Evolutionary conservation across 2,329 filamentous ascomycete species (phyloP), one percentile per base, ranked within the genome.

Genomic region (Apiospora pterosperma): DNA sequence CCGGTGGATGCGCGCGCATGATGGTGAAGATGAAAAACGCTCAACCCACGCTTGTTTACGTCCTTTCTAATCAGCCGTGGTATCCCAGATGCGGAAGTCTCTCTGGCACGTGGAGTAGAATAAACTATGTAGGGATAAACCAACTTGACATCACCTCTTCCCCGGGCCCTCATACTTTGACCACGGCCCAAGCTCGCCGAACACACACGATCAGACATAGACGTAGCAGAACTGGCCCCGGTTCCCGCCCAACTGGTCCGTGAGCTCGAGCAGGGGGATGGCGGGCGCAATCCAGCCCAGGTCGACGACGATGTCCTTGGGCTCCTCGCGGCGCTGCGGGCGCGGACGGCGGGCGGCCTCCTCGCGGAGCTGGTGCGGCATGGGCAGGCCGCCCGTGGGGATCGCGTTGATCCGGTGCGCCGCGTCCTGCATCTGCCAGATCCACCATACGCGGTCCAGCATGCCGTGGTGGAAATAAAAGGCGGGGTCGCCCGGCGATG

Each of bases 401-500:
- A 61, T 41, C 23, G 36, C 59, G 23, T 38, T n/a, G 36, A 61
- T 38, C 25, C 59, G 59, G 23, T 31, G n/a, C 23, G 31, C 36
- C 7, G 39, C 21, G n/a, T 42, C 77, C 65, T 78, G 76, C 73
- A 77, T 78, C 70, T 80, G 77, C 78, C 77, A 79, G 63, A 78
- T 75, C 77, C 77, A 79, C 76, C 77, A 80, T 1, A 79, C 67
- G 0, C 77, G 76, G 67, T 80, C 78, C 0, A 80, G 68, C n/a
- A 71, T 62, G 7, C 71, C 73, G 65, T 79, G 78, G 67, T 80
- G 77, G 69, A 79, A 77, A 69, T 78, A 80, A 71, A 79, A 80
- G 61, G 75, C 66, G 0, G 77, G 77, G 66, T 79, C 77, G 19
- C 77, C 76, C 2, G 78, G 77, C 0, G 77, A 79, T 19, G 71